phyloP scores from a whole-genome alignment of 2,329 filamentous ascomycete species.

The Alternaria solani region DNA sequence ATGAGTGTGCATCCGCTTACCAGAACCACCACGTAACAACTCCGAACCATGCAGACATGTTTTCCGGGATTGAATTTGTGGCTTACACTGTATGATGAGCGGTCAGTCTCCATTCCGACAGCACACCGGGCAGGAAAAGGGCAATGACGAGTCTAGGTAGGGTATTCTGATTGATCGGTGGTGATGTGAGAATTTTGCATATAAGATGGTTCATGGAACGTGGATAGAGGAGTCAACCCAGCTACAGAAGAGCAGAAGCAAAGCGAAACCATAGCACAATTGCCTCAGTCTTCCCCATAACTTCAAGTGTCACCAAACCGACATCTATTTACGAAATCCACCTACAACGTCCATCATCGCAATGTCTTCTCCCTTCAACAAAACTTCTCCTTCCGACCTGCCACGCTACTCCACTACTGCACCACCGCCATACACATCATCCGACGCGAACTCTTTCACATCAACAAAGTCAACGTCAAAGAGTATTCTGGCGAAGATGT shows the following conservation, averaged over 20 bases:
- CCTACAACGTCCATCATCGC: not conserved
- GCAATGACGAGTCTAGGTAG: not conserved
- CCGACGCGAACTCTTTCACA: slow-evolving; percentile 15
- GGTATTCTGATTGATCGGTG: not conserved
- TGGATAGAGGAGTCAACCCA: not conserved
- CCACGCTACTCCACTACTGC: slow-evolving; percentile 10
- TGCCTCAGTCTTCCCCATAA: not conserved
- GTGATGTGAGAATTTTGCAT: not conserved
- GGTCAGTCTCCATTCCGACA: not conserved
- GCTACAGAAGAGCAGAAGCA: not conserved
- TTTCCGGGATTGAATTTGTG: not conserved
- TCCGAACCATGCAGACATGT: not conserved
- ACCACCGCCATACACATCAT: slow-evolving; percentile 20
- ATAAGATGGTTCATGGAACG: not conserved
- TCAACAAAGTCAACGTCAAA: slow-evolving; percentile 25
- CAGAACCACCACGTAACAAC: not conserved
- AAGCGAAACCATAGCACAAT: not conserved
- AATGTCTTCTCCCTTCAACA: slow-evolving; percentile 11
- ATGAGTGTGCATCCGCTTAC: slow-evolving; percentile 1
- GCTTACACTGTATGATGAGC: not conserved
- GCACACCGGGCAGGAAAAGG: not conserved
- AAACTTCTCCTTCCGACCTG: not conserved
- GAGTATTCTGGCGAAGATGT: slow-evolving; percentile 22
- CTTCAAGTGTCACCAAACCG: not conserved
- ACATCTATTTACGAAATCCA: not conserved